Evolutionary conservation across 768 basidiomycete species (phyloP), one percentile per base, ranked within the genome.

Genomic region (Podaxis sp.): DNA sequence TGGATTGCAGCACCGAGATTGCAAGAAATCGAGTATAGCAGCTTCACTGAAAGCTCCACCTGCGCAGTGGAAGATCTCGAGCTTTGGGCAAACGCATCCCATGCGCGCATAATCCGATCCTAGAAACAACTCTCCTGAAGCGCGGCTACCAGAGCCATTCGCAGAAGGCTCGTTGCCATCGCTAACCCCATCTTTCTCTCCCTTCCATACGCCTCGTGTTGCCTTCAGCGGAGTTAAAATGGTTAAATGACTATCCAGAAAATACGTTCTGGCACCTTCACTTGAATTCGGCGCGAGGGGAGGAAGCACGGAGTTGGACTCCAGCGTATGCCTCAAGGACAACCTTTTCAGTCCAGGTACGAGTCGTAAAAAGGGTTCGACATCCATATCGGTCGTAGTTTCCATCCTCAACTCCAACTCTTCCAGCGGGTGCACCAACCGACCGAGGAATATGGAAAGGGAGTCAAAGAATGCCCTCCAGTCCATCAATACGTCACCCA

Each of bases 31-130:
- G 5, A 51, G 37, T 20, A 57, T 52, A 13, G 24, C 28, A 12
- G 44, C n/a, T 20, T 15, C n/a, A 3, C 44, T 20, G 49, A 62
- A 56, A 30, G 49, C 22, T 11, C 54, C 55, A 8, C 41, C 48
- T 17, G n/a, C 17, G 5, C 54, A 62, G 40, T 49, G 36, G 15
- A 62, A 49, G 0, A 58, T 38, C 38, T 61, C 55, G 26, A 61
- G 48, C 2, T 60, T 55, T 1, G 54, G 52, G 36, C 61, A 62
- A 28, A 56, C 5, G 41, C 28, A 61, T 15, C 33, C 33, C 12
- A 33, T 1, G 13, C 15, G 2, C 11, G 1, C 3, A 22, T 12
- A 22, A 10, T 38, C 28, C 2, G 26, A n/a, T n/a, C n/a, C n/a
- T n/a, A n/a, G n/a, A n/a, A n/a, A 11, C 20, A 22, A 13, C n/a